Conservation (phyloP, 306 rosid species). For the Gynostemma pentaphyllum region DNA sequence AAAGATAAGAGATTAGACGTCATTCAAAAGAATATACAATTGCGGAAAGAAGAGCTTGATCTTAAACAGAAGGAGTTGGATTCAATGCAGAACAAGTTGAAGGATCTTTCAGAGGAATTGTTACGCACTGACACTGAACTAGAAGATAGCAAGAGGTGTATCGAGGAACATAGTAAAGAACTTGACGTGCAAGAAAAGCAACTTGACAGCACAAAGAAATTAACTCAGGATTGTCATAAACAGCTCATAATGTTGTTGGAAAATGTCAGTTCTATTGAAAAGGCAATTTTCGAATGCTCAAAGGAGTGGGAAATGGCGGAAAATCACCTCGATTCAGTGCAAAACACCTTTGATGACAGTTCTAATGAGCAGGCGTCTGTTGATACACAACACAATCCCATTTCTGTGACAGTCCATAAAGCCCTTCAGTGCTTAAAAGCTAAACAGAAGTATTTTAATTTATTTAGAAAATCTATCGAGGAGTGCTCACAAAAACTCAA, state of each 20-base stretch:
- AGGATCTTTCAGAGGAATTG: slow-evolving; percentile 6
- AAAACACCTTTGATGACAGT: neutral
- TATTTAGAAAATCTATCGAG: neutral
- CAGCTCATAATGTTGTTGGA: slow-evolving; percentile 11
- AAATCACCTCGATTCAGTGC: slow-evolving; percentile 6
- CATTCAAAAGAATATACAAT: slow-evolving; percentile 5
- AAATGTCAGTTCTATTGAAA: slow-evolving; percentile 11
- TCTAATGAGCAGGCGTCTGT: neutral
- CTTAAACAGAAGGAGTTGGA: slow-evolving; percentile 22
- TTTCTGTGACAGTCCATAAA: slow-evolving; percentile 5
- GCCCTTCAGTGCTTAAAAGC: slow-evolving; percentile 20
- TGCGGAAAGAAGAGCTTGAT: slow-evolving; percentile 22
- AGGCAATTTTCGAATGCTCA: slow-evolving; percentile 9
- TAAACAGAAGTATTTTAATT: slow-evolving; percentile 4
- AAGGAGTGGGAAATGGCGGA: slow-evolving; percentile 5
- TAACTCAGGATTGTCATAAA: slow-evolving; percentile 15
- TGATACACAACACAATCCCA: slow-evolving; percentile 7
- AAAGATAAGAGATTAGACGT: slow-evolving; percentile 9
- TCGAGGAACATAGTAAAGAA: slow-evolving; percentile 16
- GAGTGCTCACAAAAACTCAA: slow-evolving; percentile 6
- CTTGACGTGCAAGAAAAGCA: slow-evolving; percentile 11
- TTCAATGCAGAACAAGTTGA: slow-evolving; percentile 8
- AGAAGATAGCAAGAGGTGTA: neutral
- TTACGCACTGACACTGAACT: slow-evolving; percentile 18
- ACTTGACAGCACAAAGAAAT: slow-evolving; percentile 12